Conservation (phyloP, 106 monocot genomes). For the Gastrodia elata region DNA sequence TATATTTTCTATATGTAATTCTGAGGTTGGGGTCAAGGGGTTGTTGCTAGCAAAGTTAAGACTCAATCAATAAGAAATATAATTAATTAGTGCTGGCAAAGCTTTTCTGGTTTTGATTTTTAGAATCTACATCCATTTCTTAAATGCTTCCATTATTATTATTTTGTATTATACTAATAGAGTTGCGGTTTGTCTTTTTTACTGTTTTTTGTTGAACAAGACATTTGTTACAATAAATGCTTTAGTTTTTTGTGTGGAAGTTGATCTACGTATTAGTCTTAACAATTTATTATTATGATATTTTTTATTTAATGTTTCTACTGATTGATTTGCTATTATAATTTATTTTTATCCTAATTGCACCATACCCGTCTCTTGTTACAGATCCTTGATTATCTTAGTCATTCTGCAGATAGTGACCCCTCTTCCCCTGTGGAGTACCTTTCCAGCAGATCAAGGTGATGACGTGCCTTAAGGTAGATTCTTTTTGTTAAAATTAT, state of each 20-base stretch:
- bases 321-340: not conserved
- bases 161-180: not conserved
- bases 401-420: slow-evolving; percentile 72
- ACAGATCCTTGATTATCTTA: slow-evolving; percentile 80
- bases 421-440: slow-evolving; percentile 57
- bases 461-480: not conserved
- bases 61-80: too few relatives aligned
- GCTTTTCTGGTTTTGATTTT: too few relatives aligned
- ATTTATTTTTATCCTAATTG: not conserved
- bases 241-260: not conserved
- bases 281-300: not conserved
- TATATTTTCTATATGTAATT: not conserved
- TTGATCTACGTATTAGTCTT: not conserved
- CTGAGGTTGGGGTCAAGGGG: not conserved
- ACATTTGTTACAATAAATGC: not conserved
- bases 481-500: not conserved
- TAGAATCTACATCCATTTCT: too few relatives aligned
- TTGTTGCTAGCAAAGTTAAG: too few relatives aligned
- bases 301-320: not conserved
- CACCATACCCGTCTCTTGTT: not conserved
- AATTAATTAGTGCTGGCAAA: too few relatives aligned
- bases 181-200: not conserved
- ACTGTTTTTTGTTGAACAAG: not conserved
- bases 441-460: slow-evolving; percentile 74
- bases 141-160: not conserved